Base-by-base conservation (phyloP, 306 rosid genomes). In the Glycyrrhiza uralensis region DNA sequence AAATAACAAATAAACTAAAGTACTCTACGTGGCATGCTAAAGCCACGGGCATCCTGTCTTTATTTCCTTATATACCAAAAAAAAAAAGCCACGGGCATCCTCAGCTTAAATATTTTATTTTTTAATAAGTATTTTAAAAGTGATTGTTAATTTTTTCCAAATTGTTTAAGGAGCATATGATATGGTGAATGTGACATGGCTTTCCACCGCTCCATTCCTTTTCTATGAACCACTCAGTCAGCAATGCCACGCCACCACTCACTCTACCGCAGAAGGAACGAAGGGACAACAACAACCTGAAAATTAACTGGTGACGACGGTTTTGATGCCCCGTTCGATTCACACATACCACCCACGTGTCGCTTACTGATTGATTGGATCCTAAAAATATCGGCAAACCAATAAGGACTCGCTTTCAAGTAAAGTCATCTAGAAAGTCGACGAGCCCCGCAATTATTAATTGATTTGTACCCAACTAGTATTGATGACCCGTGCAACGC, bases 341-440 rank as follows among this genome's bases (percentile, higher is more conserved):
- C 49, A 18, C 54, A 35, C 0, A 3, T 3, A 1, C 75, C 85
- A 78, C 55, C 69, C 85, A 81, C 83, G 67, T 71, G 85, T 63
- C 36, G 0, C 0, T 7, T 7, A 0, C 0, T 45, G 0, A 79
- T 81, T 76, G 73, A 44, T 1, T 26, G 0, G 0, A 0, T 4
- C 0, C 6, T 18, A 1, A 29, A 69, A 75, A 82, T 6, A 62
- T 55, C 35, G 5, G 0, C 72, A 28, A 56, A 35, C 55, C 49
- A 45, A 22, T 49, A 0, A 29, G 0, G 38, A 14, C 60, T 4
- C 29, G 26, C 32, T 47, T 71, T 20, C 38, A 42, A 22, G 17
- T 9, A 3, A 28, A 24, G 52, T 59, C 64, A 20, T 49, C 50
- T 55, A 26, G 1, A 23, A 55, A 38, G 22, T 72, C 71, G 41